Percentiles rank a stretch among this genome's conserved stretches.
Conservation (phyloP, 176 grass and related monocot genomes). For the Echinochloa phyllopogon region DNA sequence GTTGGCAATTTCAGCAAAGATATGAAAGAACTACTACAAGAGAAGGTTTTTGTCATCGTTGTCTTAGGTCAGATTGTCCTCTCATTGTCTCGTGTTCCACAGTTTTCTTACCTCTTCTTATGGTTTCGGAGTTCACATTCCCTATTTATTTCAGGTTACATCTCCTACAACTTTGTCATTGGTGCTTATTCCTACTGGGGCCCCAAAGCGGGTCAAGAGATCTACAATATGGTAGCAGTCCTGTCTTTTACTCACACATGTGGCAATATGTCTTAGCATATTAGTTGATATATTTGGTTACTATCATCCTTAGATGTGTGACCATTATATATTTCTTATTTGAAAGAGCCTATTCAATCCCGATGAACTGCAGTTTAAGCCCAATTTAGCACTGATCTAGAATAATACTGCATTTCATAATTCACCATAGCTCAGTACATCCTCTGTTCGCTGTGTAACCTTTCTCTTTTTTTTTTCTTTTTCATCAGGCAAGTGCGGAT, state of each 20-base stretch:
- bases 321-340: slow-evolving; percentile 16
- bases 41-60: slow-evolving; percentile 77
- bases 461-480: slow-evolving; percentile 55
- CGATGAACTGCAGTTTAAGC: neutral
- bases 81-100: neutral
- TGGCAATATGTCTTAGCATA: neutral
- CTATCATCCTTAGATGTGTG: neutral
- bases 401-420: neutral
- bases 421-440: slow-evolving; percentile 2
- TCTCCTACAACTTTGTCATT: slow-evolving; percentile 95
- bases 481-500: slow-evolving; percentile 81
- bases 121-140: slow-evolving; percentile 23
- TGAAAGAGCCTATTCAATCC: neutral
- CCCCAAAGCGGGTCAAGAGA: slow-evolving; percentile 88
- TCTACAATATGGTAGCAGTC: slow-evolving; percentile 92
- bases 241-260: slow-evolving; percentile 20
- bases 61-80: slow-evolving; percentile 68
- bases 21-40: slow-evolving; percentile 81
- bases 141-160: slow-evolving; percentile 69
- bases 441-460: slow-evolving; percentile 4
- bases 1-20: slow-evolving; percentile 69
- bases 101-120: slow-evolving; percentile 14
- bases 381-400: slow-evolving; percentile 27
- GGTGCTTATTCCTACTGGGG: slow-evolving; percentile 99
- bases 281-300: neutral